These are phyloP conservation scores for Drechslerella dactyloides DNA, from an alignment of 2,329 filamentous ascomycete species.

Conservation along the genomic window DNA sequence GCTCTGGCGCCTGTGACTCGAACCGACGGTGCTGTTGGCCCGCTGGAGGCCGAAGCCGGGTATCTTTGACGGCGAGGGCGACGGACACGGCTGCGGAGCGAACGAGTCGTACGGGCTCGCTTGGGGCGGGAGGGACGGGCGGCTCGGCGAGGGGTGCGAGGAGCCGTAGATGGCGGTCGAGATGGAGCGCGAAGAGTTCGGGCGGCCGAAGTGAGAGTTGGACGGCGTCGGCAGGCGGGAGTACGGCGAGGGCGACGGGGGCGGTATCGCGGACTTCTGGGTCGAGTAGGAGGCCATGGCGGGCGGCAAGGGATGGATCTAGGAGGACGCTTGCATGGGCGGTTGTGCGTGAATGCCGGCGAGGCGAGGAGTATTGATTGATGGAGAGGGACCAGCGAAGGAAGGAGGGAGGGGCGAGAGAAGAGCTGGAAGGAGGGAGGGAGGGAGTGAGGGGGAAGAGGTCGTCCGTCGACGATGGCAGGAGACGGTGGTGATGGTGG, in stretches of 20 bases:
- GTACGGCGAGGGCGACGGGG: slow-evolving; percentile 45
- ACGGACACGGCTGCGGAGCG: slow-evolving; percentile 34
- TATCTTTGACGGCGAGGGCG: slow-evolving; percentile 26
- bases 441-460: background rate
- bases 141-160: slow-evolving; percentile 39
- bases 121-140: slow-evolving; percentile 35
- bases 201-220: slow-evolving; percentile 34
- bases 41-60: slow-evolving; percentile 33
- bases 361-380: slow-evolving; percentile 1
- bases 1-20: slow-evolving; percentile 28
- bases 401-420: too few species aligned
- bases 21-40: slow-evolving; percentile 25
- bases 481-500: slow-evolving; percentile 9
- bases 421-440: background rate
- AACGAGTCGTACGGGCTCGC: slow-evolving; percentile 38
- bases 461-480: background rate
- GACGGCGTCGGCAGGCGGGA: slow-evolving; percentile 43
- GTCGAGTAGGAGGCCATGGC: slow-evolving; percentile 42
- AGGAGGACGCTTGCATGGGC: slow-evolving; percentile 31
- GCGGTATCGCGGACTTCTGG: slow-evolving; percentile 46
- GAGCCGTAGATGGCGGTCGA: slow-evolving; percentile 38
- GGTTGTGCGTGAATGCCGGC: slow-evolving; percentile 10
- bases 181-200: slow-evolving; percentile 33
- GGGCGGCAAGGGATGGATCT: slow-evolving; percentile 18
- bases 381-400: background rate